Evolutionary conservation across 371 early-diverging fungal species (phyloP), one percentile per base, ranked within the genome.

Genomic region (Smittium mucronatum): DNA sequence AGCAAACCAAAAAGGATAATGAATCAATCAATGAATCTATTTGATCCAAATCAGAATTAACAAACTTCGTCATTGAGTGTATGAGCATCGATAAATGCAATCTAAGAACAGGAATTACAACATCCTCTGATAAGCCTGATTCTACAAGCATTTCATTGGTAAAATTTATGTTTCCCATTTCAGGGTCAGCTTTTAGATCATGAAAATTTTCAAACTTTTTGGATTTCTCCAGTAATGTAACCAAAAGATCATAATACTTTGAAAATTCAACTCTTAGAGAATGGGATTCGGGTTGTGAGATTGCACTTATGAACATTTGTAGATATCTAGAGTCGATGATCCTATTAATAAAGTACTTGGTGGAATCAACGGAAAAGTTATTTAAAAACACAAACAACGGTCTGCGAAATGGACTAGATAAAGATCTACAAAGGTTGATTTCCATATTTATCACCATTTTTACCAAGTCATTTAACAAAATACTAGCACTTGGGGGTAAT

Each of bases 301-400:
- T 67, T n/a, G 79, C 79, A 57, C 75, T 70, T 0, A 89, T 77
- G 70, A 98, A 93, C 57, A 98, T 74, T 1, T 84, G 81, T 71
- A 84, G 77, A 70, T 79, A 77, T 26, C 76, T 76, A 8, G 81
- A 77, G 66, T 84, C 77, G 5, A 81, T 76, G 17, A 96, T 71
- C 17, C 85, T 83, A 47, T 91, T 86, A 30, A 89, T 83, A 74
- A 99, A 97, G 75, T 89, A 94, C 0, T 85, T 86, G 2, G 93
- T 81, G 0, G 96, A 81, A 59, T 98, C 97, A 0, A 85, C 70
- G 0, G 93, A 82, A 72, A 95, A 94, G 2, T 91, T 83, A 70
- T 93, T 93, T 64, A 98, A 70, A 77, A 90, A 98, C 75, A 88
- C 88, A 76, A 94, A 85, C 59, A 98, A 79, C 26, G 96, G 93